Conservation (phyloP, 2,329 filamentous ascomycete genomes). For the Penicillium sp. region DNA sequence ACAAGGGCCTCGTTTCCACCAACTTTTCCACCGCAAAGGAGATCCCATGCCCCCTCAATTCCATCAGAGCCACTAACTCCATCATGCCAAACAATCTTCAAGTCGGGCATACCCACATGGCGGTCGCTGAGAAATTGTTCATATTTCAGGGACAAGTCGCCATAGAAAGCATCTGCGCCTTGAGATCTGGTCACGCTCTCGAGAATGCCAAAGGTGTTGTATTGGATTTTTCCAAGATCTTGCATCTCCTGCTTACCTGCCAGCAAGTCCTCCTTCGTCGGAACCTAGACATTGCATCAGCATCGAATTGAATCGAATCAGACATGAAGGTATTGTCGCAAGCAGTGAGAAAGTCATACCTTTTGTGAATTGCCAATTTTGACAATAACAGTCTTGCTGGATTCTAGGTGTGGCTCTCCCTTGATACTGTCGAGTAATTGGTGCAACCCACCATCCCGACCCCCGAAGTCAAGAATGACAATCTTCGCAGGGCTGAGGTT, state of each 20-base stretch:
- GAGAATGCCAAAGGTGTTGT: slow-evolving; percentile 17
- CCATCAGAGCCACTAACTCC: slow-evolving; percentile 16
- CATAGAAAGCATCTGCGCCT: slow-evolving; percentile 7
- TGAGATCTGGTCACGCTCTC: slow-evolving; percentile 7
- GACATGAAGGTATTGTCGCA: too few relatives aligned
- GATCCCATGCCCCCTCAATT: slow-evolving; percentile 22
- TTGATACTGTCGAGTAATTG: slow-evolving; percentile 7
- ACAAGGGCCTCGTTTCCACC: slow-evolving; percentile 19
- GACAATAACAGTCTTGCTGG: slow-evolving; percentile 11
- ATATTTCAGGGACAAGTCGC: not conserved
- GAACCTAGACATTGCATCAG: not conserved
- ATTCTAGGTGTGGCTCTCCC: not conserved
- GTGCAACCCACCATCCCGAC: slow-evolving; percentile 7
- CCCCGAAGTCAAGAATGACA: slow-evolving; percentile 24
- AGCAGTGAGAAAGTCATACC: slow-evolving; percentile 2
- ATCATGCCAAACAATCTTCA: slow-evolving; percentile 17
- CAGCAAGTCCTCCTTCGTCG: slow-evolving; percentile 6
- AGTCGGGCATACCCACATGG: slow-evolving; percentile 10
- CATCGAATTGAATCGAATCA: not conserved
- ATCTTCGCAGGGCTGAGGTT: slow-evolving; percentile 11
- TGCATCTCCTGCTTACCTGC: not conserved
- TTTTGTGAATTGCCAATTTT: slow-evolving; percentile 23
- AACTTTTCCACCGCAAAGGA: slow-evolving; percentile 11
- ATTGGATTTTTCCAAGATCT: slow-evolving; percentile 12
- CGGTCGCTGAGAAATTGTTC: slow-evolving; percentile 15